A percentile compares a stretch with the other conserved stretches of the same genome.
Evolutionary conservation across 305 asterid species (phyloP).

Genomic region (Nicotiana rustica): DNA sequence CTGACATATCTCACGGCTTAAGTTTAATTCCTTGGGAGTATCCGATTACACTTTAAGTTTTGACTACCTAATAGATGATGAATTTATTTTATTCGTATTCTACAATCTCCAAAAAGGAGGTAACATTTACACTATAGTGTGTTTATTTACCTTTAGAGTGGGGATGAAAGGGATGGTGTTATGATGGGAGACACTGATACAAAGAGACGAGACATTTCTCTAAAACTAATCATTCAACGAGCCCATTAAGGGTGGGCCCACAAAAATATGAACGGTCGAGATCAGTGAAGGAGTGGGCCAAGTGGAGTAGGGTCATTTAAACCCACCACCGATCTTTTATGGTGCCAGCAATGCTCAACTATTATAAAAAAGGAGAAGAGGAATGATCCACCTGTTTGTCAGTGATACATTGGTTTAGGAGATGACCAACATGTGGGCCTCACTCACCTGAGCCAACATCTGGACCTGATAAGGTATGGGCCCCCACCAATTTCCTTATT

Average conservation of each 20-base stretch:
- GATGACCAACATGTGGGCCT: slow-evolving; percentile 71
- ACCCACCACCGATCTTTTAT: slow-evolving; percentile 78
- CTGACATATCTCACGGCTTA: background rate
- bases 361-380: slow-evolving; percentile 19
- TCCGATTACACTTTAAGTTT: background rate
- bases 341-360: slow-evolving; percentile 64
- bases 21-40: slow-evolving; percentile 3
- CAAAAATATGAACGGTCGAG: slow-evolving; percentile 55
- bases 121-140: background rate
- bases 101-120: background rate
- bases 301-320: slow-evolving; percentile 51
- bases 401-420: slow-evolving; percentile 48
- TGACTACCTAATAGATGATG: background rate
- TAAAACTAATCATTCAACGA: slow-evolving; percentile 65
- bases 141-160: background rate
- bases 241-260: slow-evolving; percentile 62
- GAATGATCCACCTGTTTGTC: slow-evolving; percentile 57
- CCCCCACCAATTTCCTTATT: slow-evolving; percentile 61
- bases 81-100: background rate
- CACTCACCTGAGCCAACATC: slow-evolving; percentile 79
- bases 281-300: slow-evolving; percentile 52
- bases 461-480: slow-evolving; percentile 82
- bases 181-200: slow-evolving; percentile 39
- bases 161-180: background rate
- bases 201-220: slow-evolving; percentile 49